These are phyloP conservation scores for Torulaspora pretoriensis DNA, from an alignment of 1,139 yeast species.

Conservation along the genomic window DNA sequence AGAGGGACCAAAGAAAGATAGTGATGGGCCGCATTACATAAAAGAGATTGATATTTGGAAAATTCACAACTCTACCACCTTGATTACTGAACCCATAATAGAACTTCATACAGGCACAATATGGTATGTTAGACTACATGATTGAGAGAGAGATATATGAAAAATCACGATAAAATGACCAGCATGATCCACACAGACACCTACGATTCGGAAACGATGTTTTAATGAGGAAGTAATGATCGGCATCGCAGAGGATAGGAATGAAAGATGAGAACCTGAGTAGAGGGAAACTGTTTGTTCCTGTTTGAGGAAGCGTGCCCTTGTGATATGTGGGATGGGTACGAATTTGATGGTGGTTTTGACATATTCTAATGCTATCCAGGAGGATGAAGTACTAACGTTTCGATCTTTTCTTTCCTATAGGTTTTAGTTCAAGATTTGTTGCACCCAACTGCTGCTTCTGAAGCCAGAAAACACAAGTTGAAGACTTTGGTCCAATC, in stretches of 20 bases:
- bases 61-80: constrained; percentile 2
- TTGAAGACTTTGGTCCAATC: constrained; percentile 94
- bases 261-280: too few species aligned
- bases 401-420: constrained; percentile 11
- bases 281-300: too few species aligned
- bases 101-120: constrained; percentile 15
- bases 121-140: constrained; percentile 18
- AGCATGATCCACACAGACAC: not conserved
- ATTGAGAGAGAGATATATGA: not conserved
- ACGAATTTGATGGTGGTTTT: not conserved
- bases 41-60: constrained; percentile 8
- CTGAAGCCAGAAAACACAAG: constrained; percentile 97
- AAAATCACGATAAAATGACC: not conserved
- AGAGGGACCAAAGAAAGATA: not conserved
- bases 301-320: too few species aligned
- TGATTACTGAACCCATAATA: constrained; percentile 1
- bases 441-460: constrained; percentile 94
- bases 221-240: not conserved
- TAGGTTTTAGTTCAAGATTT: constrained; percentile 96
- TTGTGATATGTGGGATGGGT: too few species aligned
- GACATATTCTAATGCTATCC: not conserved
- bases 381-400: constrained; percentile 20
- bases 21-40: constrained; percentile 8
- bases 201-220: not conserved
- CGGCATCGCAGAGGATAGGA: too few species aligned